Conservation (phyloP, 2,329 filamentous ascomycete species). For the Diaporthe nobilis region DNA sequence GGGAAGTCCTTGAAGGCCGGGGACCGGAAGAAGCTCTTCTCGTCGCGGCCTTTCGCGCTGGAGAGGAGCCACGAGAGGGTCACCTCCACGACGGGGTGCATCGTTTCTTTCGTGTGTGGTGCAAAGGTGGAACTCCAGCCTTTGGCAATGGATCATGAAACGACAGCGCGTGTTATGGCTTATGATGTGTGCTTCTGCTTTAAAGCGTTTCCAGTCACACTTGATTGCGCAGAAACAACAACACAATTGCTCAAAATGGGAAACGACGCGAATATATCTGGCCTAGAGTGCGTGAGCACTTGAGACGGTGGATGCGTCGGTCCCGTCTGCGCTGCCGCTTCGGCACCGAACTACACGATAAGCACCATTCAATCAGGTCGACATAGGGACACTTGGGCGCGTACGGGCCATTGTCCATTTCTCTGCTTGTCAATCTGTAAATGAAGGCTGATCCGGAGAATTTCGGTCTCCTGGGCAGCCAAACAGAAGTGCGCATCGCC, state of each 20-base stretch:
- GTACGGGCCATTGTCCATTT: neutral
- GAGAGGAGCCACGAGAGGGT: slow-evolving; percentile 57
- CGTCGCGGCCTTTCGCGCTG: slow-evolving; percentile 54
- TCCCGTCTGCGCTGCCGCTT: slow-evolving; percentile 31
- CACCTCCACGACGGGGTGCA: slow-evolving; percentile 50
- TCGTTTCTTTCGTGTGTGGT: neutral
- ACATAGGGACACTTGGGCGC: no score
- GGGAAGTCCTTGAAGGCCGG: slow-evolving; percentile 53
- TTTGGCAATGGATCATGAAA: no score
- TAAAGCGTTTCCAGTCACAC: neutral
- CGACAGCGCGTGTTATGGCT: neutral
- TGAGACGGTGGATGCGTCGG: neutral
- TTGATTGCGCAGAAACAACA: neutral
- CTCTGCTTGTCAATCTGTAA: neutral
- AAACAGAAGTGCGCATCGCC: neutral
- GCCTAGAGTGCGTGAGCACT: neutral
- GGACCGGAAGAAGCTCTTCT: slow-evolving; percentile 54
- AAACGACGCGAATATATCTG: neutral
- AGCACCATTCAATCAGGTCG: neutral
- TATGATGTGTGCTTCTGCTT: neutral
- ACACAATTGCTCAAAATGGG: neutral
- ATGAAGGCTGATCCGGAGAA: no score
- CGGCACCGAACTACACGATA: slow-evolving; percentile 14
- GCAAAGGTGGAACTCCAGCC: neutral
- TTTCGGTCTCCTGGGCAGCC: no score